Conservation (phyloP, 2,329 filamentous ascomycete genomes). For the Ophiostoma sp. region DNA sequence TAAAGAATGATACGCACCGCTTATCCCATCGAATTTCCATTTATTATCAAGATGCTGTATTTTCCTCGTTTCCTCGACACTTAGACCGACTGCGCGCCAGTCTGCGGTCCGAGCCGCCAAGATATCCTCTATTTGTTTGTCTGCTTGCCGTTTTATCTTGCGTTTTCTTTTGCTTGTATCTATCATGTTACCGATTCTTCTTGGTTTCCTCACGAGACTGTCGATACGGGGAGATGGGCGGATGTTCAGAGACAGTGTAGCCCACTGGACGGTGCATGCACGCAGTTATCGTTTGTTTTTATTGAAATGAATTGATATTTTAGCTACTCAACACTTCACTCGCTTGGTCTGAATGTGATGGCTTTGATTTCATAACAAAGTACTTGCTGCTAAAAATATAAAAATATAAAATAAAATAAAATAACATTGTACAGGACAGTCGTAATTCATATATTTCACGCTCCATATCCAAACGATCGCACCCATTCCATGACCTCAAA, state of each 20-base stretch:
- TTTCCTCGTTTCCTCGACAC: neutral
- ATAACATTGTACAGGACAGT: neutral
- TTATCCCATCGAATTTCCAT: no score
- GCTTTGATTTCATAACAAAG: neutral
- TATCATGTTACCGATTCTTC: neutral
- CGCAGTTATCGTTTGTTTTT: no score
- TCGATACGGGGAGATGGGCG: neutral
- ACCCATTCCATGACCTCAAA: conserved; percentile 90
- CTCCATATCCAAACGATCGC: conserved; percentile 35
- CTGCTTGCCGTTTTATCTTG: no score
- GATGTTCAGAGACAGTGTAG: no score
- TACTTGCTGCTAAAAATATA: neutral
- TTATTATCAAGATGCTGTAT: neutral
- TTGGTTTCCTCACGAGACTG: neutral
- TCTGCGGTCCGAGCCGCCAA: neutral
- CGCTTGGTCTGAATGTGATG: neutral
- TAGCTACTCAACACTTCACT: no score
- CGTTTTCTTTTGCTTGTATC: neutral
- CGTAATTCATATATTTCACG: neutral
- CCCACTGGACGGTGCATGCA: no score
- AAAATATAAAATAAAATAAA: neutral
- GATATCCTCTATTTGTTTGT: neutral
- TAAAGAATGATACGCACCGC: neutral
- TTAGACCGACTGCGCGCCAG: neutral
- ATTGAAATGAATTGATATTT: no score